phyloP scores from a whole-genome alignment of 176 grass and related monocot species.

The Triticum dicoccoides region DNA sequence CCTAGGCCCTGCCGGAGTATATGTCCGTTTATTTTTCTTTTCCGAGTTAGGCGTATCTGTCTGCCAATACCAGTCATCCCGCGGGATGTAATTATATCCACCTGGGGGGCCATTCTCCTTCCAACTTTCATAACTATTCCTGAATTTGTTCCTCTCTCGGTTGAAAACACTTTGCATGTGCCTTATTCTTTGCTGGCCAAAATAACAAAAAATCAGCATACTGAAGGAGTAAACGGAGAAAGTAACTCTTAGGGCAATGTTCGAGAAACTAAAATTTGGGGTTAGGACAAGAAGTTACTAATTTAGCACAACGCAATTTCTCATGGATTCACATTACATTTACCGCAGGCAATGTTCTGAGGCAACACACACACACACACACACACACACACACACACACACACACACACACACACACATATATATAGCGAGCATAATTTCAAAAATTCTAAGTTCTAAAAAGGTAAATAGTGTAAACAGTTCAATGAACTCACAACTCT shows the following conservation, averaged over 20 bases:
- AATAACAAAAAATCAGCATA: conserved; percentile 25
- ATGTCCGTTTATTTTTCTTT: conserved; percentile 47
- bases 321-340: conserved; percentile 9
- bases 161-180: conserved; percentile 99
- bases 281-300: background rate
- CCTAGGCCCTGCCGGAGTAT: conserved; percentile 44
- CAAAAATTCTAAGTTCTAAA: background rate
- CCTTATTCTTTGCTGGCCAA: conserved; percentile 77
- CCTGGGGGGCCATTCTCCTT: conserved; percentile 68
- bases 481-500: conserved; percentile 69
- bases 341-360: background rate
- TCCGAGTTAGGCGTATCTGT: conserved; percentile 59
- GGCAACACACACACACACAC: background rate
- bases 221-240: background rate
- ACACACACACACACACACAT: too few species aligned
- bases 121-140: conserved; percentile 76
- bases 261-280: background rate
- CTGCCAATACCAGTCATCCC: conserved; percentile 98
- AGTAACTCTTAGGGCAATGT: background rate
- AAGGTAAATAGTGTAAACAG: conserved; percentile 15
- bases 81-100: conserved; percentile 83
- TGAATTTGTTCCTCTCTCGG: conserved; percentile 86
- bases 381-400: too few species aligned
- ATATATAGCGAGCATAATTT: background rate
- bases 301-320: conserved; percentile 11